Conservation (phyloP, 805 yeast species). For the Saccharomycopsis oosterbeekiorum region DNA sequence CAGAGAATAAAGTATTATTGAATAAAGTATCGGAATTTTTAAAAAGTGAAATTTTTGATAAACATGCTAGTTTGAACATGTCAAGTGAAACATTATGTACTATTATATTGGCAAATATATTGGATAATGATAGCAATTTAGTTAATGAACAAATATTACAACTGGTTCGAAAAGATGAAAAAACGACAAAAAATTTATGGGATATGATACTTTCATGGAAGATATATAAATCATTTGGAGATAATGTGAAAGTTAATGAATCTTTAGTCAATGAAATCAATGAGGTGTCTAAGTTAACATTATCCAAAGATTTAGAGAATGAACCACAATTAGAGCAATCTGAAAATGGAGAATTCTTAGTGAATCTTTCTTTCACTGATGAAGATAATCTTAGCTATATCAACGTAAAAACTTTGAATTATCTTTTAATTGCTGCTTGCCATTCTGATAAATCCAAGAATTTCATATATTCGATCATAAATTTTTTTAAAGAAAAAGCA, state of each 20-base stretch:
- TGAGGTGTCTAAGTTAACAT: neutral
- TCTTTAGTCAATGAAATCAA: slow-evolving; percentile 1
- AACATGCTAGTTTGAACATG: neutral
- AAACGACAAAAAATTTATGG: slow-evolving; percentile 6
- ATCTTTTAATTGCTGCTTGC: slow-evolving; percentile 4
- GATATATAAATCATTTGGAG: slow-evolving; percentile 9
- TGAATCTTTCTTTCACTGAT: neutral
- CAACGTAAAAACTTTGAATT: slow-evolving; percentile 9
- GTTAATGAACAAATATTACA: neutral
- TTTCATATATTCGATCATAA: slow-evolving; percentile 18
- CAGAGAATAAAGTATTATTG: neutral
- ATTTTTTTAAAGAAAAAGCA: slow-evolving; percentile 25
- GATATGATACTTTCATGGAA: slow-evolving; percentile 13
- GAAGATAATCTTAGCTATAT: slow-evolving; percentile 5
- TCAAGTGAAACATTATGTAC: neutral
- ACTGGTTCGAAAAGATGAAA: neutral
- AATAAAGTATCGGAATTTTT: neutral
- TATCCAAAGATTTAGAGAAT: neutral
- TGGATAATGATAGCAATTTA: neutral
- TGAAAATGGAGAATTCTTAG: slow-evolving; percentile 1
- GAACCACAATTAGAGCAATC: neutral
- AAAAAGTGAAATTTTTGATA: neutral
- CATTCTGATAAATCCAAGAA: slow-evolving; percentile 7
- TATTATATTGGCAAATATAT: slow-evolving; percentile 1
- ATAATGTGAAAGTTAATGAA: neutral